phyloP scores from a whole-genome alignment of 352 stramenopile species.

The Phytopythium oedochilum region DNA sequence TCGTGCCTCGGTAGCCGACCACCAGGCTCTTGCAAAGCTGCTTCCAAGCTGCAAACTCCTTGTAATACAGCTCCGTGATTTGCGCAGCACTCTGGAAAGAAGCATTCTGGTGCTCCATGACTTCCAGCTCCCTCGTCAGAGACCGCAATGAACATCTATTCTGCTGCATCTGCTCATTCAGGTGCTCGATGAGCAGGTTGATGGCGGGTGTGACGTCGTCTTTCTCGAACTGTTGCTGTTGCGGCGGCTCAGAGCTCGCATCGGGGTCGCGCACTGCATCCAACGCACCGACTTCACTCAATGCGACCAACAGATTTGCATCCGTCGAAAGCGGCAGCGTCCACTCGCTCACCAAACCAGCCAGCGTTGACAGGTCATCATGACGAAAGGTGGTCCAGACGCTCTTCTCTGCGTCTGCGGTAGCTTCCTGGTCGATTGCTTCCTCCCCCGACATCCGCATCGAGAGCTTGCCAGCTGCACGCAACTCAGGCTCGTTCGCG shows the following conservation, averaged over 20 bases:
- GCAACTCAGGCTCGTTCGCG: slow-evolving; percentile 13
- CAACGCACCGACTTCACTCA: slow-evolving; percentile 9
- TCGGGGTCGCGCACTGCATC: background rate
- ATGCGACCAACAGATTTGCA: slow-evolving; percentile 48
- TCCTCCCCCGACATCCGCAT: slow-evolving; percentile 25
- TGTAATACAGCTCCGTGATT: slow-evolving; percentile 65
- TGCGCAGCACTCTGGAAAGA: slow-evolving; percentile 18
- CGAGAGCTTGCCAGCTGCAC: slow-evolving; percentile 30
- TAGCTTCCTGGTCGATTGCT: slow-evolving; percentile 15
- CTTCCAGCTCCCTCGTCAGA: slow-evolving; percentile 45
- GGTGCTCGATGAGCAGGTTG: slow-evolving; percentile 70
- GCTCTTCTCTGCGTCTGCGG: slow-evolving; percentile 6
- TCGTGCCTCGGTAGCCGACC: slow-evolving; percentile 39
- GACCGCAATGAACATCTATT: slow-evolving; percentile 60
- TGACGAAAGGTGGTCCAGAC: slow-evolving; percentile 61
- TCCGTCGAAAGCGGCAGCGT: slow-evolving; percentile 30
- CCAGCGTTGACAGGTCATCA: slow-evolving; percentile 44
- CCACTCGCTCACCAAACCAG: slow-evolving; percentile 34
- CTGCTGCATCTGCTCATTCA: slow-evolving; percentile 67
- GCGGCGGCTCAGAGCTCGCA: background rate
- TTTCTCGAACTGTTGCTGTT: background rate
- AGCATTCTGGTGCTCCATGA: slow-evolving; percentile 21
- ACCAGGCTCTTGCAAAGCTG: slow-evolving; percentile 62
- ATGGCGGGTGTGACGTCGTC: slow-evolving; percentile 77
- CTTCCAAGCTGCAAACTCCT: slow-evolving; percentile 77